Conservation (phyloP, 768 basidiomycete species). For the Podaxis mareebaensis region DNA sequence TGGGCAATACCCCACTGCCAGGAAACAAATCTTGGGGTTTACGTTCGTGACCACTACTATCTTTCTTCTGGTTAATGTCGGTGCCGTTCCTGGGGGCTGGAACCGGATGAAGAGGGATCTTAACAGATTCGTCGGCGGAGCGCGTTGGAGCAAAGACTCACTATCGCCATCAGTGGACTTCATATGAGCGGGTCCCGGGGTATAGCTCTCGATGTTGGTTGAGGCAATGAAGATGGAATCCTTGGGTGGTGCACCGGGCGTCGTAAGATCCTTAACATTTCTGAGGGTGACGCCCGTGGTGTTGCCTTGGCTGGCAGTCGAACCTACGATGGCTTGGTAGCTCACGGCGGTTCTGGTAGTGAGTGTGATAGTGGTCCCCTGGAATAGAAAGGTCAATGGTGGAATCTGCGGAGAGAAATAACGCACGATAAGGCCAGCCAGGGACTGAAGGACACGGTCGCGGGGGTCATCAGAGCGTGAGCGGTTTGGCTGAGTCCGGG, state of each 20-base stretch:
- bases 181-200: slow-evolving; percentile 72
- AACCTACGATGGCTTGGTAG: slow-evolving; percentile 70
- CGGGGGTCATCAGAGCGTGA: slow-evolving; percentile 47
- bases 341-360: slow-evolving; percentile 68
- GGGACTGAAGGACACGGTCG: slow-evolving; percentile 62
- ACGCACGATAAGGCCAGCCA: slow-evolving; percentile 73
- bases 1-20: no score
- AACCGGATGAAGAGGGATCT: no score
- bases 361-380: slow-evolving; percentile 82
- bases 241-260: slow-evolving; percentile 66
- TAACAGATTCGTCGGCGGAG: slow-evolving; percentile 13
- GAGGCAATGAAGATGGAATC: slow-evolving; percentile 70
- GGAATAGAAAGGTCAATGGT: slow-evolving; percentile 11
- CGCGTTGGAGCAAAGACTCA: slow-evolving; percentile 36
- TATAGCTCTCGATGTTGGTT: slow-evolving; percentile 72
- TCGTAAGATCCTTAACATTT: slow-evolving; percentile 73
- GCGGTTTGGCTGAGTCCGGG: slow-evolving; percentile 50
- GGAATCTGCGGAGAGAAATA: slow-evolving; percentile 1
- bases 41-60: no score
- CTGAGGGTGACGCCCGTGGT: slow-evolving; percentile 72
- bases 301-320: slow-evolving; percentile 65
- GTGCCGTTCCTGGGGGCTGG: no score
- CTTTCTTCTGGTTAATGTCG: no score
- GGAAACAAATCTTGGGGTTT: no score
- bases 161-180: slow-evolving; percentile 70